phyloP scores from a whole-genome alignment of 139 green algal genomes.

The Micractinium conductrix region DNA sequence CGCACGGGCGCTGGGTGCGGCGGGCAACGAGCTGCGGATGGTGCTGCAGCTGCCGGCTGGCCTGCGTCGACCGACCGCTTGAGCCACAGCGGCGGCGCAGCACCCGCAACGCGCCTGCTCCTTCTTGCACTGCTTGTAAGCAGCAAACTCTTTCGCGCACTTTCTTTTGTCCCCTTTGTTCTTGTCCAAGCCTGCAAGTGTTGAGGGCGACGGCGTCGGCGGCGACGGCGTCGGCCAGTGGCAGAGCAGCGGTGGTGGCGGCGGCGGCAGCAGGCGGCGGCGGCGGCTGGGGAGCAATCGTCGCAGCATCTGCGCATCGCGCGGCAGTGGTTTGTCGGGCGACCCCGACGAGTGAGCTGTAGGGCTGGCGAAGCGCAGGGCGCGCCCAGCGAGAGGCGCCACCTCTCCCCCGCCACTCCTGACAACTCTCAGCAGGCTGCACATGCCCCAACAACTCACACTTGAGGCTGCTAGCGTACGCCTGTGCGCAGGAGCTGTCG shows the following conservation, averaged over 20 bases:
- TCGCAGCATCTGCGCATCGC: not conserved
- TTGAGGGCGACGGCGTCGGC: not conserved
- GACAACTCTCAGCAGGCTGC: not conserved
- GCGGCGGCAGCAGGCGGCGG: not conserved
- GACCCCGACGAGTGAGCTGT: too few relatives aligned
- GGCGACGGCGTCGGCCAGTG: not conserved
- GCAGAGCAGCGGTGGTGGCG: not conserved
- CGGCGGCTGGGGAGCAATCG: not conserved
- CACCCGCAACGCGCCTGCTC: conserved; percentile 21
- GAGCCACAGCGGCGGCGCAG: too few relatives aligned
- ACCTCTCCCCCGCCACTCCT: too few relatives aligned
- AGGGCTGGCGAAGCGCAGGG: too few relatives aligned
- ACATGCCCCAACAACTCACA: not conserved
- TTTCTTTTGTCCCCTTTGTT: conserved; percentile 40
- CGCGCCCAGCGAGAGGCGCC: not conserved
- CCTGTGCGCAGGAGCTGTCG: not conserved
- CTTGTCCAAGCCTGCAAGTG: conserved; percentile 45
- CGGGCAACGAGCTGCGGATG: not conserved
- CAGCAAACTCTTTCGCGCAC: conserved; percentile 38
- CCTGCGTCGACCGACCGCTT: too few relatives aligned
- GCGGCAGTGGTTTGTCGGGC: not conserved
- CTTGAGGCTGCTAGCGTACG: not conserved
- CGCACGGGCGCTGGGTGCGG: not conserved
- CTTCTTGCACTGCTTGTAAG: conserved; percentile 49
- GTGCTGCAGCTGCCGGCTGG: not conserved